Percentiles rank a stretch among this genome's conserved stretches.
These are phyloP conservation scores for Dioscorea cayenensis DNA, from an alignment of 116 monocot genomes.

Conservation along the genomic window DNA sequence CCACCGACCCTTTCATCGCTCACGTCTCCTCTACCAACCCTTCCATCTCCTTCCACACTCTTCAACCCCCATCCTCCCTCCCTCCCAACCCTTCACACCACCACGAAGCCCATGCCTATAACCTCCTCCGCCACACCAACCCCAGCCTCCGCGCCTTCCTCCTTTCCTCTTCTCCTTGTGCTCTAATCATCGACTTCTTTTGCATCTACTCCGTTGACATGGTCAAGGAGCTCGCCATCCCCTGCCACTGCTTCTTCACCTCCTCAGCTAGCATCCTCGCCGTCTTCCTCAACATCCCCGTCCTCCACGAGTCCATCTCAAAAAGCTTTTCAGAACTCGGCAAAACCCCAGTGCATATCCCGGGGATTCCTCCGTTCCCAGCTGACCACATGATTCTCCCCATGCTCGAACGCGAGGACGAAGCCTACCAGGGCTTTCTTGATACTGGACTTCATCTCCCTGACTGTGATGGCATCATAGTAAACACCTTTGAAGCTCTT, in stretches of 20 bases:
- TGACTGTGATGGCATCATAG: conserved; percentile 23
- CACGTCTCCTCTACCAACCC: conserved; percentile 28
- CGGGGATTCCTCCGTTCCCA: conserved; percentile 25
- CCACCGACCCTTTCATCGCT: conserved; percentile 38
- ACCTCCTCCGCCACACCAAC: conserved; percentile 47
- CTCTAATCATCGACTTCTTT: conserved; percentile 49
- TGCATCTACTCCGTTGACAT: conserved; percentile 32
- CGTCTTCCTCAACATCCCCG: conserved; percentile 20
- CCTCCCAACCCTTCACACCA: conserved; percentile 25
- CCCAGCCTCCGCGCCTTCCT: conserved; percentile 37
- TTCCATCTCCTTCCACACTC: conserved; percentile 53
- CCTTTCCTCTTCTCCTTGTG: conserved; percentile 9
- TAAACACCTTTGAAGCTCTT: conserved; percentile 38
- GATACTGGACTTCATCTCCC: not conserved
- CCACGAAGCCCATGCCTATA: conserved; percentile 43
- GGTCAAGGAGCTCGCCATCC: conserved; percentile 21
- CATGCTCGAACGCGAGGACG: conserved; percentile 26
- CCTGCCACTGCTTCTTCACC: conserved; percentile 43
- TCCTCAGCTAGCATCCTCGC: conserved; percentile 25
- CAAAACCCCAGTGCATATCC: conserved; percentile 6
- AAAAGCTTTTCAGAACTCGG: conserved; percentile 36
- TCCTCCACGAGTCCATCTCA: conserved; percentile 4
- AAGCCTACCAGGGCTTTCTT: conserved; percentile 26
- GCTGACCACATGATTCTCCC: conserved; percentile 30
- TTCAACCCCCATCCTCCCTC: conserved; percentile 24